Evolutionary conservation across 83 land plant genomes (phyloP), one percentile per base, ranked within the genome.

Genomic region (Diphasiastrum complanatum): DNA sequence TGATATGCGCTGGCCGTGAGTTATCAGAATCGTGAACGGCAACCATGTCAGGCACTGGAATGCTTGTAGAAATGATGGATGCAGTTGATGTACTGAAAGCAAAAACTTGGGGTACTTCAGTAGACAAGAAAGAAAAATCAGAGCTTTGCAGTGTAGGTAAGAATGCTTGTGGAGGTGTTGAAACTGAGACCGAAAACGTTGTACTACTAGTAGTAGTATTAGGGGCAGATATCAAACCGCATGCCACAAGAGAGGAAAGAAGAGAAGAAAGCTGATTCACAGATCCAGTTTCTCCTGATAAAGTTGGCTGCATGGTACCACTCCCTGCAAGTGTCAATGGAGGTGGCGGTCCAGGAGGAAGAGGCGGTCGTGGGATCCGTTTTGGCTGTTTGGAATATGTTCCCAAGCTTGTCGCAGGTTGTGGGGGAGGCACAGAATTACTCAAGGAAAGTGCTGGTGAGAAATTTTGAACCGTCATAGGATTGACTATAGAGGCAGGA

Each of bases 301-400:
- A 43, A 19, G 83, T 53, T 16, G 67, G 35, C 56, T 63, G 69
- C 12, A n/a, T n/a, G n/a, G n/a, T n/a, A n/a, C 67, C 27, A 26
- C 29, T 45, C 33, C 43, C 73, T 32, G 46, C 52, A 35, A 50
- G 43, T 14, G 83, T 53, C 16, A 64, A 41, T 60, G 60, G 69
- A 16, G 90, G 87, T 45, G 87, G 87, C 2, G 85, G 89, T 24
- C 78, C 83, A 40, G 86, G 85, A 51, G 91, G 85, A 23, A 79
- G 69, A 1, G 85, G 81, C 19, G 85, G 82, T 28, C 47, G 70
- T 16, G 60, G 69, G 22, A 56, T 31, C 32, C 75, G 77, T 54
- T 55, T 51, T 40, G 62, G 77, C 43, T 59, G 75, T 40, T 55
- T 37, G 41, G 32, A 32, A 20, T 41, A 14, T 18, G 12, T 18